A percentile compares a stretch with the other conserved stretches of the same genome.
Evolutionary conservation across 2,329 filamentous ascomycete genomes (phyloP).

Genomic region (Trichoderma afroharzianum): DNA sequence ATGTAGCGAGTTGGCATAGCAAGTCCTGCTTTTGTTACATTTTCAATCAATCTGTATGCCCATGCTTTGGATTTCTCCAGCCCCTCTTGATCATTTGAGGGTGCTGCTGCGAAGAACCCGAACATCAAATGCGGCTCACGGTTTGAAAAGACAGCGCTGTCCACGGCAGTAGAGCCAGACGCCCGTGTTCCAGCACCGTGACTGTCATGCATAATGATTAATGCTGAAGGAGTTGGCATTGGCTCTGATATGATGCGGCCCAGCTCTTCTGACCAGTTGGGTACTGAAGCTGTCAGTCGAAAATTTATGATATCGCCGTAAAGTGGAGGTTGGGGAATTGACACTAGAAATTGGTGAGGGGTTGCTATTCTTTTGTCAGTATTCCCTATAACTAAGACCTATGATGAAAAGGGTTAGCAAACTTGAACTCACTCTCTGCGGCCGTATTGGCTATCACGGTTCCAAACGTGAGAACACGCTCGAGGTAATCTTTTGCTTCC

Average conservation of each 20-base stretch:
- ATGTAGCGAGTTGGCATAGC: background rate
- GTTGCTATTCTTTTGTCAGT: background rate
- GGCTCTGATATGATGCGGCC: background rate
- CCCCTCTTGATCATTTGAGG: background rate
- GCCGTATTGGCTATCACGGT: background rate
- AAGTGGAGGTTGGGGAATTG: background rate
- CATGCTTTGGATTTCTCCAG: background rate
- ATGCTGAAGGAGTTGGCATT: background rate
- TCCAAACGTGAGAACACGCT: background rate
- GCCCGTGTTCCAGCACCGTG: background rate
- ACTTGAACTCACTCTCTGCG: background rate
- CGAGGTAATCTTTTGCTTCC: background rate
- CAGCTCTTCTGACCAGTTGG: background rate
- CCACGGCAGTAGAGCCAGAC: background rate
- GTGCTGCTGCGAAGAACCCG: background rate
- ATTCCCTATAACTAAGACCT: too few species aligned
- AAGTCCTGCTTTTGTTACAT: background rate
- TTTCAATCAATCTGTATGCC: background rate
- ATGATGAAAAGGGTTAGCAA: too few species aligned
- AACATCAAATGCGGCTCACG: slow-evolving; percentile 8
- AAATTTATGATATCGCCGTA: background rate
- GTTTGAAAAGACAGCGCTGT: background rate
- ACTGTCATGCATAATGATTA: background rate
- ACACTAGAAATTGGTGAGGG: background rate
- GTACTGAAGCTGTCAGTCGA: background rate